Percentiles rank a stretch among this genome's conserved stretches.
These are phyloP conservation scores for Colletotrichum musae DNA, from an alignment of 2,329 filamentous ascomycete genomes.

Conservation along the genomic window DNA sequence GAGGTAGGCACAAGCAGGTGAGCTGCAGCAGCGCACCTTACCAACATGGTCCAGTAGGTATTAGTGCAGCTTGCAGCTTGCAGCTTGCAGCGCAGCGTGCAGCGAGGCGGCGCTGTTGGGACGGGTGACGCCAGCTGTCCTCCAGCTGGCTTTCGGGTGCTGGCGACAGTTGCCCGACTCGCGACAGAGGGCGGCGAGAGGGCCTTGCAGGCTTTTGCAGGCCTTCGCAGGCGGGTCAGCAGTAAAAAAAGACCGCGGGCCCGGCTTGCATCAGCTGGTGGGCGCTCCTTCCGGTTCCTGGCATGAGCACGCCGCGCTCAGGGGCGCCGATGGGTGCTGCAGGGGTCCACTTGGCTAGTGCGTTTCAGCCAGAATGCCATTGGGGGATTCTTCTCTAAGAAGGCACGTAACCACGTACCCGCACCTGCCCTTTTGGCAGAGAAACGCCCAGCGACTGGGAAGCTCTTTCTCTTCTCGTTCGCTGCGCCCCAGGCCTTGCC, in stretches of 20 bases:
- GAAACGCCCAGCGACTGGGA: slow-evolving; percentile 13
- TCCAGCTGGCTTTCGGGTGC: too few relatives aligned
- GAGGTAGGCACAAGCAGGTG: slow-evolving; percentile 2
- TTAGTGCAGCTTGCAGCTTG: background rate
- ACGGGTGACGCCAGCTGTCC: too few relatives aligned
- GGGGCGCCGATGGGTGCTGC: slow-evolving; percentile 28
- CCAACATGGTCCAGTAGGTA: too few relatives aligned
- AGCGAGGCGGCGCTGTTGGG: background rate
- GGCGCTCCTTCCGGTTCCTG: slow-evolving; percentile 1
- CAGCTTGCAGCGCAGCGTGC: background rate
- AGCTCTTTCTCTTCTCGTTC: slow-evolving; percentile 2
- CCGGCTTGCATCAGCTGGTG: slow-evolving; percentile 19
- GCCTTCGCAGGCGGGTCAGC: background rate
- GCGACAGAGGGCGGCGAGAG: background rate
- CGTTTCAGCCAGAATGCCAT: slow-evolving; percentile 39
- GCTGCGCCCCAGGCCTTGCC: background rate
- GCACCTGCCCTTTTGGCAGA: slow-evolving; percentile 2
- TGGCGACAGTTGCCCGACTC: too few relatives aligned
- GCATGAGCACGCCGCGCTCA: slow-evolving; percentile 11
- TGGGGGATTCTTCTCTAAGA: background rate
- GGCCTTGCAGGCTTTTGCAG: background rate
- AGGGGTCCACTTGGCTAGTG: slow-evolving; percentile 33
- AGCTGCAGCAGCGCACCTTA: background rate
- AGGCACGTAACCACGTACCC: slow-evolving; percentile 1
- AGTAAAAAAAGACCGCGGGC: background rate